A percentile compares a stretch with the other conserved stretches of the same genome.
Conservation (phyloP, 2,329 filamentous ascomycete genomes). For the Mycosphaerella arachidis region DNA sequence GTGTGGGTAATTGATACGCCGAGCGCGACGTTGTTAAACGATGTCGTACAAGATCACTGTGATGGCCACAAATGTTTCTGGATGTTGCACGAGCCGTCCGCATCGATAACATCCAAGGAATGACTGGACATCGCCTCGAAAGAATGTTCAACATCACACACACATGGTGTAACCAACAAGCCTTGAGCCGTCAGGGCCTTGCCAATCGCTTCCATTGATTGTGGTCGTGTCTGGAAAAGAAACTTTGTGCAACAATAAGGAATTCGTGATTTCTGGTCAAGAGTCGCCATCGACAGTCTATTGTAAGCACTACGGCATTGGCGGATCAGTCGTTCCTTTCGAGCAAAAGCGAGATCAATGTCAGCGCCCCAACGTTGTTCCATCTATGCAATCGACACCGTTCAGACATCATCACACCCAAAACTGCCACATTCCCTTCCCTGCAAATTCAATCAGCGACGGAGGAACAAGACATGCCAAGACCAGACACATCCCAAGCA, state of each 20-base stretch:
- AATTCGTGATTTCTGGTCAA: no score
- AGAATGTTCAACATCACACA: neutral
- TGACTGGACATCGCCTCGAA: neutral
- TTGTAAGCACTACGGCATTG: no score
- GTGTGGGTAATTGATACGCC: neutral
- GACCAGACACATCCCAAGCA: neutral
- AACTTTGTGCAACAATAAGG: no score
- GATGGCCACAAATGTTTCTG: neutral
- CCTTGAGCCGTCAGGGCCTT: no score
- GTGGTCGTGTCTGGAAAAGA: no score
- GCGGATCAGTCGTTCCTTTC: no score
- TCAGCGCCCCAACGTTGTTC: no score
- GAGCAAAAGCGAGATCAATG: no score
- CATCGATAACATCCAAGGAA: neutral
- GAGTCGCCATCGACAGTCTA: no score
- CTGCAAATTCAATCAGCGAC: neutral
- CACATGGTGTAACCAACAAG: no score
- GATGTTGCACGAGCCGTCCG: neutral
- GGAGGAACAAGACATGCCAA: neutral
- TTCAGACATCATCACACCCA: neutral
- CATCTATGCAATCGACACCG: no score
- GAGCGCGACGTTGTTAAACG: neutral
- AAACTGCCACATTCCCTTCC: neutral
- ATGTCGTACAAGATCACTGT: neutral
- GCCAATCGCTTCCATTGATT: no score